Base-by-base conservation (phyloP, 1,139 yeast genomes). In the Petasospora fabianii region DNA sequence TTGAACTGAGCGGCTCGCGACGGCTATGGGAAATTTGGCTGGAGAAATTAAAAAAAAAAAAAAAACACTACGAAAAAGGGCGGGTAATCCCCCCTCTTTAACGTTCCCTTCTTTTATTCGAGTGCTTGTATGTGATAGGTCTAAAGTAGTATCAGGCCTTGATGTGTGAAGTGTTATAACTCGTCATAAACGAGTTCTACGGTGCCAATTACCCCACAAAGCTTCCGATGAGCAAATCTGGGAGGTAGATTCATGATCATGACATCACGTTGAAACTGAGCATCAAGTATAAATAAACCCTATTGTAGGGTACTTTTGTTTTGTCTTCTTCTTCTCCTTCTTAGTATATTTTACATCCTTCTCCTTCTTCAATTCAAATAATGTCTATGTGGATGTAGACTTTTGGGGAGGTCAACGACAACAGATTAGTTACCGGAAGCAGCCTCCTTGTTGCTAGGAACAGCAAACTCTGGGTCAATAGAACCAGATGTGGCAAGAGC, bases 401-500 rank as follows among this genome's bases (percentile, higher is more conserved):
- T 22, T 11, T 5, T 22, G 26, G 12, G 10, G 26, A 10, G 10
- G 7, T 20, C 7, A 10, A 22, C 12, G 26, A 22, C 12, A 13
- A 22, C 12, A 5, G 6, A 6, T 38, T 24, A 36, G 33, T 37
- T 35, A 13, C 30, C 35, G 18, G 40, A 30, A 14, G 37, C 43
- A 24, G 42, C 39, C 24, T 34, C 33, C 34, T 34, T 34, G 9
- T 18, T 14, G 28, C 30, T 22, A 18, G n/a, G n/a, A n/a, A 30
- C 24, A 6, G 37, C 32, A 31, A 36, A 38, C 34, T 45, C 48
- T 27, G 40, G 41, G 27, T 50, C 51, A 27, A 47, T 27, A 6
- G 43, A 45, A 29, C 62, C 64, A 14, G 55, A 43, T 22, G 60
- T 55, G 30, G 64, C 51, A 26, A 66, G 51, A 38, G 58, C 57